Conservation (phyloP, 129 eudicot species). For the Heracleum sosnowskyi region DNA sequence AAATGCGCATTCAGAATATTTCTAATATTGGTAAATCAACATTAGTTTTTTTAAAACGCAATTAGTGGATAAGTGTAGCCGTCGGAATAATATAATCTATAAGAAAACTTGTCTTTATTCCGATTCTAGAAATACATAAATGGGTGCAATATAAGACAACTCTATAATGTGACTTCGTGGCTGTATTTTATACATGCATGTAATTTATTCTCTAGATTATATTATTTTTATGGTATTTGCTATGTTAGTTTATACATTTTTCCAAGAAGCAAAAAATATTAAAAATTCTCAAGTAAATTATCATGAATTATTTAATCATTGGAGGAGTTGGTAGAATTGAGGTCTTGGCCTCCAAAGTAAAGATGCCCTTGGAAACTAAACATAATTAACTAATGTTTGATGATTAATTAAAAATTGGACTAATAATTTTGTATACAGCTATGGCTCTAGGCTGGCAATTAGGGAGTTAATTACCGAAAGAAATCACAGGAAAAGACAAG, state of each 20-base stretch:
- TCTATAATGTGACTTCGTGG: not conserved
- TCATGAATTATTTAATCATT: slow-evolving; percentile 24
- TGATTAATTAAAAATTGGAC: not conserved
- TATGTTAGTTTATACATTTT: not conserved
- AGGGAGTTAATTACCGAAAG: not conserved
- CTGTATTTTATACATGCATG: not conserved
- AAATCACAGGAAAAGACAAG: slow-evolving; percentile 38
- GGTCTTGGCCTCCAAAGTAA: slow-evolving; percentile 13
- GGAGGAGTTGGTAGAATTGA: slow-evolving; percentile 36
- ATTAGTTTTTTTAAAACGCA: no score
- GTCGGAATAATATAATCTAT: not conserved
- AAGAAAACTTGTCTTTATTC: slow-evolving; percentile 4
- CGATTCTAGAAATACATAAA: not conserved
- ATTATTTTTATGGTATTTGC: not conserved
- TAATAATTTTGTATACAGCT: not conserved
- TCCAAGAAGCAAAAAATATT: not conserved
- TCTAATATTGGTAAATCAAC: no score
- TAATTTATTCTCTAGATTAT: not conserved
- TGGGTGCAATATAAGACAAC: not conserved
- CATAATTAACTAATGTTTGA: not conserved
- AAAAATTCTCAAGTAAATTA: slow-evolving; percentile 12
- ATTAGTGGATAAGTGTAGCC: not conserved
- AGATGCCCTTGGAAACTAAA: slow-evolving; percentile 10
- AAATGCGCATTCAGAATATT: no score
- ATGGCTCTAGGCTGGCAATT: slow-evolving; percentile 21